Conservation (phyloP, 1,284 basidiomycete species). For the Phylloboletellus chloephorus region DNA sequence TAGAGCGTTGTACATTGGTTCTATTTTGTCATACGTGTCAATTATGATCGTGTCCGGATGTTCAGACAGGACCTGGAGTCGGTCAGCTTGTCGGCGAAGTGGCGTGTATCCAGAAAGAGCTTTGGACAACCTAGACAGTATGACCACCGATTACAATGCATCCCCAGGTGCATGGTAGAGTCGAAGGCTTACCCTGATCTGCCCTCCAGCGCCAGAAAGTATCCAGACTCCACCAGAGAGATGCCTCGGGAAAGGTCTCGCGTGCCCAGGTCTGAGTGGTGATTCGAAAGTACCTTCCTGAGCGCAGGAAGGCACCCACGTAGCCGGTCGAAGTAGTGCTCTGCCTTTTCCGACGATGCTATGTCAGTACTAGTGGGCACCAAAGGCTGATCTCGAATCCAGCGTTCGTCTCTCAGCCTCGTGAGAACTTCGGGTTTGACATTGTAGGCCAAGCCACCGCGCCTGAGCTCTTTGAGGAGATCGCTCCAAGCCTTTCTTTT, state of each 20-base stretch:
- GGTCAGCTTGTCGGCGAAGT: slow-evolving; percentile 15
- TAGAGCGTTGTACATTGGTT: slow-evolving; percentile 27
- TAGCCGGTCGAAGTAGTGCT: slow-evolving; percentile 72
- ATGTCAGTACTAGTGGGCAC: slow-evolving; percentile 25
- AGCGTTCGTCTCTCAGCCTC: slow-evolving; percentile 57
- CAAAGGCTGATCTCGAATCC: slow-evolving; percentile 62
- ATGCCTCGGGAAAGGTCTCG: slow-evolving; percentile 81
- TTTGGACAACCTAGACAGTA: slow-evolving; percentile 35
- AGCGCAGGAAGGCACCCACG: slow-evolving; percentile 66
- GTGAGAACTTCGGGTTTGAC: slow-evolving; percentile 69
- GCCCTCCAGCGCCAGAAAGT: slow-evolving; percentile 55
- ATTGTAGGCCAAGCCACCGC: slow-evolving; percentile 70
- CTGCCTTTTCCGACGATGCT: slow-evolving; percentile 38
- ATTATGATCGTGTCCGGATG: slow-evolving; percentile 21
- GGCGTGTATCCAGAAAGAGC: slow-evolving; percentile 18
- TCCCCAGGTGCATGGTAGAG: background rate
- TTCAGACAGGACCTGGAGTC: slow-evolving; percentile 22
- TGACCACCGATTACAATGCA: slow-evolving; percentile 2
- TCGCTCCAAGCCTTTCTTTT: slow-evolving; percentile 94
- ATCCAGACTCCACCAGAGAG: slow-evolving; percentile 76
- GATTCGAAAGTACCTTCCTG: slow-evolving; percentile 58
- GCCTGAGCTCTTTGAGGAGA: slow-evolving; percentile 84
- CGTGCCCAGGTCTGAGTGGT: slow-evolving; percentile 79
- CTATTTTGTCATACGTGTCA: slow-evolving; percentile 15
- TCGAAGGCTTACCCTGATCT: slow-evolving; percentile 38